Evolutionary conservation across 1,284 basidiomycete species (phyloP).

Genomic region (Pterulicium gracile): DNA sequence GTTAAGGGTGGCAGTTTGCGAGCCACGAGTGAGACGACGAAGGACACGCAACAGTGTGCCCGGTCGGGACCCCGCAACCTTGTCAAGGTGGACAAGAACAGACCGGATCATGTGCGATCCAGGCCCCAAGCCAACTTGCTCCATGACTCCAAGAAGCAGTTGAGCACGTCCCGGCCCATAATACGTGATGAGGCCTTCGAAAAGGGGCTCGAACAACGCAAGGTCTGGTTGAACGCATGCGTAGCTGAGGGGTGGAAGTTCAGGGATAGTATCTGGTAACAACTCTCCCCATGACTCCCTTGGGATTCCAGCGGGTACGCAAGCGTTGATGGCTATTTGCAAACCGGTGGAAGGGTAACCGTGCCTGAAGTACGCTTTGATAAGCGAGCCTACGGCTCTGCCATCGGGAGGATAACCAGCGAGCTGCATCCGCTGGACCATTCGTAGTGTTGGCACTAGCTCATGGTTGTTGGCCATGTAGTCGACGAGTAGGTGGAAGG

Average conservation of each 20-base stretch:
- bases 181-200: slow-evolving; percentile 34
- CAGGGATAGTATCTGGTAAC: neutral
- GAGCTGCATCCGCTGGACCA: slow-evolving; percentile 37
- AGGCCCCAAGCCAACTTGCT: slow-evolving; percentile 30
- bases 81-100: slow-evolving; percentile 38
- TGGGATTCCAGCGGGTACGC: neutral
- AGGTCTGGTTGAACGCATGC: neutral
- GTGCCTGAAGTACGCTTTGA: slow-evolving; percentile 41
- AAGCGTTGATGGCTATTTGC: neutral
- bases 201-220: slow-evolving; percentile 45
- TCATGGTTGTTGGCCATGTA: slow-evolving; percentile 36
- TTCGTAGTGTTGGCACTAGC: slow-evolving; percentile 30
- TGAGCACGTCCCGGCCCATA: slow-evolving; percentile 36
- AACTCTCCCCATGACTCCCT: neutral
- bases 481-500: slow-evolving; percentile 56
- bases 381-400: slow-evolving; percentile 37
- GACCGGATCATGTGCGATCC: neutral
- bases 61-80: slow-evolving; percentile 28
- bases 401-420: slow-evolving; percentile 34
- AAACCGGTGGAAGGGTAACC: slow-evolving; percentile 21
- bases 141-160: slow-evolving; percentile 43
- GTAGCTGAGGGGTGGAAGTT: neutral
- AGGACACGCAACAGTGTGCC: slow-evolving; percentile 34
- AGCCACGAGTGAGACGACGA: slow-evolving; percentile 26
- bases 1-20: slow-evolving; percentile 30